Evolutionary conservation across 1,139 yeast species (phyloP).

Genomic region (Sugiyamaella neomexicana): DNA sequence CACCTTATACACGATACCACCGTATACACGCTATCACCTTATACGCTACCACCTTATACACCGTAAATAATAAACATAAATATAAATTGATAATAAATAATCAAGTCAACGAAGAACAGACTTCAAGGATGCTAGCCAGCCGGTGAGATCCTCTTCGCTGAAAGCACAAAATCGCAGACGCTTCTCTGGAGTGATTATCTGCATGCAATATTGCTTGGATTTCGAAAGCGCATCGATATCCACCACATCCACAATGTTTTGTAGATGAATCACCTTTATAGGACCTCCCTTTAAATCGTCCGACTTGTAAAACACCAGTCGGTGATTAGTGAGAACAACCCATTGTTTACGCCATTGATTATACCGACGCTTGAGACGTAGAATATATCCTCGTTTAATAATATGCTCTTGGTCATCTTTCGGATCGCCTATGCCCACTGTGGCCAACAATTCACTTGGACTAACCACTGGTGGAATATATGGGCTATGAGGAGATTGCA

Average conservation of each 20-base stretch:
- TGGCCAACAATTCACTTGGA: conserved; percentile 12
- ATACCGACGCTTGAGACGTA: conserved; percentile 46
- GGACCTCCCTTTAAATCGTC: conserved; percentile 31
- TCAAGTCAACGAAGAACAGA: conserved; percentile 16
- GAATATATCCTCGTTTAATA: conserved; percentile 47
- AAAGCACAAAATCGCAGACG: conserved; percentile 49
- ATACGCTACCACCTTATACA: no score
- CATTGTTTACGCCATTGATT: conserved; percentile 53
- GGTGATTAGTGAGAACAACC: conserved; percentile 47
- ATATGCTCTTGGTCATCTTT: conserved; percentile 40
- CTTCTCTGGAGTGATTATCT: conserved; percentile 51
- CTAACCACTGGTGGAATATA: conserved; percentile 6
- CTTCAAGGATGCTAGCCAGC: conserved; percentile 53
- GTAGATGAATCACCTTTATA: conserved; percentile 41
- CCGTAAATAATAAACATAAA: no score
- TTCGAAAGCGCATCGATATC: conserved; percentile 53
- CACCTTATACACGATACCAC: no score
- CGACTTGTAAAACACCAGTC: conserved; percentile 47
- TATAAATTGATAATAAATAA: not conserved
- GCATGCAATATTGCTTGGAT: conserved; percentile 49
- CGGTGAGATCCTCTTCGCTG: conserved; percentile 50
- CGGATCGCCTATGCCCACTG: conserved; percentile 12
- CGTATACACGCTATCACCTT: no score
- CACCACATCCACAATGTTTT: conserved; percentile 52
- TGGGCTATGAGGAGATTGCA: not conserved